These are phyloP conservation scores for Helichrysum umbraculigerum DNA, from an alignment of 129 eudicot species.

Conservation along the genomic window DNA sequence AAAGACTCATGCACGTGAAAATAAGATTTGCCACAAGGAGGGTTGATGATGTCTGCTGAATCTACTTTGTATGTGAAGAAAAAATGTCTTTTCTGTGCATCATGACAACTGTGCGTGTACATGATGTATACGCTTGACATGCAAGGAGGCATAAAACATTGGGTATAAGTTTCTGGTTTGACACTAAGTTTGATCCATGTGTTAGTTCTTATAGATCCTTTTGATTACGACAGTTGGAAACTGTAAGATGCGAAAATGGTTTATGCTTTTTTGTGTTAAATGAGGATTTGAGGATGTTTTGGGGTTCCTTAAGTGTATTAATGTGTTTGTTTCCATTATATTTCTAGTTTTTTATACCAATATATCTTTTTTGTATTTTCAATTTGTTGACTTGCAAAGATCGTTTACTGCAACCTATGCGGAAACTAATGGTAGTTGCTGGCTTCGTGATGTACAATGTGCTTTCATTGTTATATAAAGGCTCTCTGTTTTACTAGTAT, in stretches of 20 bases:
- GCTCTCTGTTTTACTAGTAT: background rate
- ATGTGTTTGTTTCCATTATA: background rate
- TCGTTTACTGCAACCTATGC: background rate
- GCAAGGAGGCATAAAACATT: slow-evolving; percentile 1
- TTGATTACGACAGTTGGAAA: background rate
- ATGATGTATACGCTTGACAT: background rate
- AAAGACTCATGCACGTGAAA: background rate
- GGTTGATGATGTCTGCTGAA: background rate
- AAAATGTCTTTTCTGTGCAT: background rate
- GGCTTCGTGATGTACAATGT: background rate
- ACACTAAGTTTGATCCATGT: background rate
- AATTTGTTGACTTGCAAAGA: slow-evolving; percentile 12
- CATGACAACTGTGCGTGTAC: background rate
- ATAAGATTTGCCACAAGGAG: background rate
- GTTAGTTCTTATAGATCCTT: background rate
- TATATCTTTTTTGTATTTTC: background rate
- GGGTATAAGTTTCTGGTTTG: background rate
- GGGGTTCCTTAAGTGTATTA: background rate
- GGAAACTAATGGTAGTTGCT: background rate
- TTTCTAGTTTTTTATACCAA: background rate
- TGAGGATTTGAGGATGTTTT: background rate
- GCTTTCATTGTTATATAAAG: background rate
- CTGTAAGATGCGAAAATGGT: background rate
- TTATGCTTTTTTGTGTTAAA: background rate
- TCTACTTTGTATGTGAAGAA: background rate